These are phyloP conservation scores for Pythium graminicola DNA, from an alignment of 352 stramenopile species.

Conservation along the genomic window DNA sequence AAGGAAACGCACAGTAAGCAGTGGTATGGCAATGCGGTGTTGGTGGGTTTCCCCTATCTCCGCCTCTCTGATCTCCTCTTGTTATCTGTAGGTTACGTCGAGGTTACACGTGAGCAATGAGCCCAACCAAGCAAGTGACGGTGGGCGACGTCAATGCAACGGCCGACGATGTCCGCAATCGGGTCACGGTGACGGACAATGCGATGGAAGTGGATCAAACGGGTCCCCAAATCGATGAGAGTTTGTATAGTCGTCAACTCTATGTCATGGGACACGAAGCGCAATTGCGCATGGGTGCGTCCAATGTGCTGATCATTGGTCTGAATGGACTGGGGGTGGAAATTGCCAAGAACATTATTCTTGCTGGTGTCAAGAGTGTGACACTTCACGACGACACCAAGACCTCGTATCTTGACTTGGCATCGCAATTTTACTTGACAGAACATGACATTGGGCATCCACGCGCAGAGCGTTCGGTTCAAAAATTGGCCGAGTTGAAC, in stretches of 20 bases:
- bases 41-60: not conserved
- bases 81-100: not conserved
- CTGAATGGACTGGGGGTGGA: slow-evolving; percentile 94
- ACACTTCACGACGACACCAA: slow-evolving; percentile 92
- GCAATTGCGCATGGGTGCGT: slow-evolving; percentile 94
- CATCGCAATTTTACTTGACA: slow-evolving; percentile 95
- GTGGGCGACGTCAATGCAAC: slow-evolving; percentile 64
- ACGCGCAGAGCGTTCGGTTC: slow-evolving; percentile 78
- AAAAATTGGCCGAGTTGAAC: slow-evolving; percentile 95
- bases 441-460: slow-evolving; percentile 81
- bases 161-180: slow-evolving; percentile 61
- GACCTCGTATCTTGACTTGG: slow-evolving; percentile 83
- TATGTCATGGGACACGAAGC: slow-evolving; percentile 99
- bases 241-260: slow-evolving; percentile 93
- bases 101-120: slow-evolving; percentile 37
- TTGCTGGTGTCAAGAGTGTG: slow-evolving; percentile 93
- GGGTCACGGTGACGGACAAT: slow-evolving; percentile 64
- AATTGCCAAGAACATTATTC: slow-evolving; percentile 98
- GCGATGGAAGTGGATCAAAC: slow-evolving; percentile 60
- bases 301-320: slow-evolving; percentile 94
- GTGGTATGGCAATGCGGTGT: not conserved
- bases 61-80: not conserved
- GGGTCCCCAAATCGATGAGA: slow-evolving; percentile 61
- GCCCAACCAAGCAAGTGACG: slow-evolving; percentile 48
- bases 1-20: slow-evolving; percentile 10